Evolutionary conservation across 331 rosid genomes (phyloP).

Genomic region (Ulmus americana): DNA sequence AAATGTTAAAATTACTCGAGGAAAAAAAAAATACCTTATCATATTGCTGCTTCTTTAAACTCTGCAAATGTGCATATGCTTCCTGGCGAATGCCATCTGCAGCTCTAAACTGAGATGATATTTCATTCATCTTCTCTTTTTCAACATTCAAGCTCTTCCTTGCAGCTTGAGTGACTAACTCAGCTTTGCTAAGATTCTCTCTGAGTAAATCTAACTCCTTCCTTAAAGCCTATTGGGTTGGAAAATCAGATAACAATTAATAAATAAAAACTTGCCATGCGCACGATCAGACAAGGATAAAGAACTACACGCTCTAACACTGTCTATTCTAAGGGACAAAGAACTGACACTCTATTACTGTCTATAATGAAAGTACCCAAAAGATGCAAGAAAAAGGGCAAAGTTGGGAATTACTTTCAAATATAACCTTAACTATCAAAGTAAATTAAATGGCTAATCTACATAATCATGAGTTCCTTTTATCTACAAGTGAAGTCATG

Average conservation of each 20-base stretch:
- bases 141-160: conserved; percentile 47
- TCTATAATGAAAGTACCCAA: too few relatives aligned
- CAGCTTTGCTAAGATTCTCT: conserved; percentile 51
- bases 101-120: conserved; percentile 41
- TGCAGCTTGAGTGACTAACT: conserved; percentile 48
- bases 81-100: conserved; percentile 75
- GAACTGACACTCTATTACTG: too few relatives aligned
- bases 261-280: not conserved
- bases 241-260: conserved; percentile 15
- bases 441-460: too few relatives aligned
- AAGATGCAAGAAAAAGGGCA: too few relatives aligned
- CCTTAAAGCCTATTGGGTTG: conserved; percentile 41
- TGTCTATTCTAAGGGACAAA: too few relatives aligned
- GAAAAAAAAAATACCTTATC: conserved; percentile 44
- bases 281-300: not conserved
- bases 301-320: too few relatives aligned
- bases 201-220: conserved; percentile 60
- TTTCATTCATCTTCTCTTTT: conserved; percentile 30
- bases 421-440: too few relatives aligned
- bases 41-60: conserved; percentile 49
- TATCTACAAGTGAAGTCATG: conserved; percentile 14
- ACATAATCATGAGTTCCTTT: too few relatives aligned
- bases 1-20: not conserved
- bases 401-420: too few relatives aligned
- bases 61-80: conserved; percentile 50